Evolutionary conservation across 805 yeast species (phyloP), one percentile per base, ranked within the genome.

Genomic region (Wickerhamiella siamensis): DNA sequence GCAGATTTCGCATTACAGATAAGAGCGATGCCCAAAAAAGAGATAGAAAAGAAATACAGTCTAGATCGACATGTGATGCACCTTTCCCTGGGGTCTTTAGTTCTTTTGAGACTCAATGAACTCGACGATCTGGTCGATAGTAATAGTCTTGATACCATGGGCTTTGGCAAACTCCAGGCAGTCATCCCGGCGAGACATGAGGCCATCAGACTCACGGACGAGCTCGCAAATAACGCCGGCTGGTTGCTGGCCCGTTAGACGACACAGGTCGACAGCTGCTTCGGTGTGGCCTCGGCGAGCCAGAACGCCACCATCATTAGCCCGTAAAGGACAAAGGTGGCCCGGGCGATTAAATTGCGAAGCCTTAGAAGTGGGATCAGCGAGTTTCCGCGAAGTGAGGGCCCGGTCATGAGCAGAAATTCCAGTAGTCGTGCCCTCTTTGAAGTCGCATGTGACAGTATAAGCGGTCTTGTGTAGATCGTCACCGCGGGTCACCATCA

Each of bases 401-500:
- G 94, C 88, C 54, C 99, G 71, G 61, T 91, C 99, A 53, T 77
- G 79, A 8, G 98, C 96, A 20, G 94, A 80, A 39, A 91, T 91
- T 10, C 99, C 99, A 0, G 99, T 91, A 10, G 97, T 84, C 31
- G 97, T 87, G 29, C 94, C 95, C 43, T 79, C 79, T 29, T 72
- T 75, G 47, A 65, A 76, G 58, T 91, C 99, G 41, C 83, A 83
- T 1, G 96, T 84, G 38, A 91, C 76, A 1, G 98, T 91, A 63
- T 91, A 91, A 2, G 97, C 97, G 1, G 99, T 91, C 9, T 94
- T 94, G 52, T 91, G 96, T 58, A 94, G 76, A 58, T 91, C 98
- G 10, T 74, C 63, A 42, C 67, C 64, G 43, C 69, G 64, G 42
- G 70, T 65, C 42, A 76, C 62, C 91, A 91, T 79, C 40, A 82